Conservation (phyloP, 306 rosid genomes). For the Sechiopsis laciniata region DNA sequence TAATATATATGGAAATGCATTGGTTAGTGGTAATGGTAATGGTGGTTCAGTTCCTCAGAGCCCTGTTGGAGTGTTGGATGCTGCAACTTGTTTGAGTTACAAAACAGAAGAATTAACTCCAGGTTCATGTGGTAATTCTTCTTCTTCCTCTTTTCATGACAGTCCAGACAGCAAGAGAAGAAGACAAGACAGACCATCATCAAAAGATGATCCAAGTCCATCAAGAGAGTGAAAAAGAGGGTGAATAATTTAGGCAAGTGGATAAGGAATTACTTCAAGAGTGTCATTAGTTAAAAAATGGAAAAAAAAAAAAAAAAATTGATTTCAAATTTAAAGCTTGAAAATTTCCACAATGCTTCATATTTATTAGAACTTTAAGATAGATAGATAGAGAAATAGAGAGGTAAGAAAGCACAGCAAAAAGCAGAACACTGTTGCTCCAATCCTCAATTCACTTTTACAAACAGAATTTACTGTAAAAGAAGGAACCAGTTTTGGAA, state of each 20-base stretch:
- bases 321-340: neutral
- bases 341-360: slow-evolving; percentile 7
- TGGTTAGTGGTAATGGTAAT: slow-evolving; percentile 25
- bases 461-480: slow-evolving; percentile 16
- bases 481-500: slow-evolving; percentile 12
- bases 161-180: slow-evolving; percentile 39
- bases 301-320: neutral
- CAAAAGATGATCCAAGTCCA: slow-evolving; percentile 19
- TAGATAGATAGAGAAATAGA: neutral
- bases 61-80: slow-evolving; percentile 58
- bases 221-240: neutral
- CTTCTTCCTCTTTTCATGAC: slow-evolving; percentile 17
- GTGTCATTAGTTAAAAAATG: slow-evolving; percentile 3
- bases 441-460: slow-evolving; percentile 10
- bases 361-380: neutral
- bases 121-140: slow-evolving; percentile 45
- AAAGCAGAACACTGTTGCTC: slow-evolving; percentile 13
- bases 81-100: slow-evolving; percentile 45
- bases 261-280: slow-evolving; percentile 1
- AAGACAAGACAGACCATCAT: slow-evolving; percentile 32
- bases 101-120: slow-evolving; percentile 47
- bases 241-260: neutral
- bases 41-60: slow-evolving; percentile 56
- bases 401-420: neutral
- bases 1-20: slow-evolving; percentile 28